phyloP scores from a whole-genome alignment of 2,329 filamentous ascomycete genomes.

The Fusarium hostae region DNA sequence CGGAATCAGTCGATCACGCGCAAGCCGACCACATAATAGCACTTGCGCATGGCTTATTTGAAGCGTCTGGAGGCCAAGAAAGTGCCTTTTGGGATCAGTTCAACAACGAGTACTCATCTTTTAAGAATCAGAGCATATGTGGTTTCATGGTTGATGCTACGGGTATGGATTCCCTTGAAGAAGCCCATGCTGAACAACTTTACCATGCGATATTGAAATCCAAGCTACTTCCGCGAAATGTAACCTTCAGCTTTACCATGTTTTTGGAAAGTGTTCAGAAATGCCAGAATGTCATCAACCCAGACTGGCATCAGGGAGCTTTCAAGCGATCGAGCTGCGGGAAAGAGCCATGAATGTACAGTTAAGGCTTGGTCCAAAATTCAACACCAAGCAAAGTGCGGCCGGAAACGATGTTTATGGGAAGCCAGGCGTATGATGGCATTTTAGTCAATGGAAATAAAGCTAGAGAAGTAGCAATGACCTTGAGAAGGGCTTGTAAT shows the following conservation, averaged over 20 bases:
- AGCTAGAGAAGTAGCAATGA: background rate
- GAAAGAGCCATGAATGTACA: background rate
- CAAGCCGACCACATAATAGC: background rate
- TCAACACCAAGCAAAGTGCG: background rate
- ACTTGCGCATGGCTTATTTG: background rate
- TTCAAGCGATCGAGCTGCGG: background rate
- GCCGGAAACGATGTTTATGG: background rate
- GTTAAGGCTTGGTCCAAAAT: background rate
- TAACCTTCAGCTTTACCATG: background rate
- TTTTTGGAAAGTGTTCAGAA: background rate
- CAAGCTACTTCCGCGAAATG: background rate
- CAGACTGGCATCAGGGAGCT: background rate
- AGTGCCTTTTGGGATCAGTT: background rate
- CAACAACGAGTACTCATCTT: background rate
- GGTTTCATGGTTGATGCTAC: background rate
- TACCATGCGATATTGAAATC: background rate
- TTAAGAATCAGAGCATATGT: background rate
- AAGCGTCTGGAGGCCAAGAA: background rate
- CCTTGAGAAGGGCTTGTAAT: background rate
- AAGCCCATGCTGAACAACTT: background rate
- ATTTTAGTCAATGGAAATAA: background rate
- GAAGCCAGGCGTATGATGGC: background rate
- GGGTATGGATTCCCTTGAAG: background rate
- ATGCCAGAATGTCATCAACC: background rate
- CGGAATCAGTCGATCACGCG: background rate